Conservation (phyloP, 495 filamentous ascomycete species). For the Annulohypoxylon nitens region DNA sequence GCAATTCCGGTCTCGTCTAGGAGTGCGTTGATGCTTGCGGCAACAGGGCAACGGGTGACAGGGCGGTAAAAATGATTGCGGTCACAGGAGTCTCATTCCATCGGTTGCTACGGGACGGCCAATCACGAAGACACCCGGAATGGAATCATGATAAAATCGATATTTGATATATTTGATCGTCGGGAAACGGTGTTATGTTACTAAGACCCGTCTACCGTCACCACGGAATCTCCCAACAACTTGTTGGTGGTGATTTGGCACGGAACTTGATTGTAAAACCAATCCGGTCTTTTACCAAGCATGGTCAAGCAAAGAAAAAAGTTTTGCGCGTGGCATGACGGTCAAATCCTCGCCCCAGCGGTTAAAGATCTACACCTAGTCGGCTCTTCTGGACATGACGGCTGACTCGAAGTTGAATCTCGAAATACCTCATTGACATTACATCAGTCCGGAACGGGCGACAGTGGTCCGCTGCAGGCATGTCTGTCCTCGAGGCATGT, state of each 20-base stretch:
- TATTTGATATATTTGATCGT: constrained; percentile 17
- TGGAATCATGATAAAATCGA: constrained; percentile 18
- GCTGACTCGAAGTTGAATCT: constrained; percentile 38
- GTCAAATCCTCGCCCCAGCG: constrained; percentile 23
- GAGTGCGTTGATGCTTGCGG: constrained; percentile 33
- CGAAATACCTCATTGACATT: constrained; percentile 44
- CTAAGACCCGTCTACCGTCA: constrained; percentile 36
- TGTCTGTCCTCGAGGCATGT: constrained; percentile 19
- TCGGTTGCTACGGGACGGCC: constrained; percentile 33
- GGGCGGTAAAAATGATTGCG: constrained; percentile 34
- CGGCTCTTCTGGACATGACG: constrained; percentile 34
- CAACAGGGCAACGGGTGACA: constrained; percentile 20
- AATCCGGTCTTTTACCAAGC: constrained; percentile 32
- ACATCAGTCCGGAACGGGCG: constrained; percentile 39
- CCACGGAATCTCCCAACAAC: constrained; percentile 27
- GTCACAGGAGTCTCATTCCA: constrained; percentile 42
- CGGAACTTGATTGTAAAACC: constrained; percentile 27
- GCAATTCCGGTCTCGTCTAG: constrained; percentile 20
- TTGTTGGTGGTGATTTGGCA: constrained; percentile 14
- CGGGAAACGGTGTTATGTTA: constrained; percentile 35
- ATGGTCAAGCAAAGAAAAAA: not conserved
- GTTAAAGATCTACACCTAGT: constrained; percentile 33
- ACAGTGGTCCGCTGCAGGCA: constrained; percentile 25
- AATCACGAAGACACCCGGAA: constrained; percentile 30
- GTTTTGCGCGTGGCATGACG: constrained; percentile 23